Evolutionary conservation across 768 basidiomycete species (phyloP).

Genomic region (Trametes meyenii): DNA sequence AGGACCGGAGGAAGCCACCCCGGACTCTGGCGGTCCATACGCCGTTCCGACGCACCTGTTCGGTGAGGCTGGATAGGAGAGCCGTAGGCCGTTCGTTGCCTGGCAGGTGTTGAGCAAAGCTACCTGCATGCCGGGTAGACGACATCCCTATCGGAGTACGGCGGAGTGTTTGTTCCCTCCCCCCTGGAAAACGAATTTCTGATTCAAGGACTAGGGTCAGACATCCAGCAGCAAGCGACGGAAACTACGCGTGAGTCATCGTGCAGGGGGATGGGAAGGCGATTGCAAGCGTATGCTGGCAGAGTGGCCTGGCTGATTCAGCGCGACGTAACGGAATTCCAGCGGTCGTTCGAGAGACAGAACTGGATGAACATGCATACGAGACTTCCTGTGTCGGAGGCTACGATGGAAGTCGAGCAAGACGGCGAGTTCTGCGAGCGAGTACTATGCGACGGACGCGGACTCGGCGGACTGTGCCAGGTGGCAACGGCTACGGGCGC

Average conservation of each 20-base stretch:
- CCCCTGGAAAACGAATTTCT: neutral
- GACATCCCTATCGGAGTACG: slow-evolving; percentile 3
- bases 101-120: neutral
- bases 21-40: neutral
- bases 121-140: neutral
- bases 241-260: neutral
- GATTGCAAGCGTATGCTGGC: neutral
- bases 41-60: slow-evolving; percentile 1
- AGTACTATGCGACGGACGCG: neutral
- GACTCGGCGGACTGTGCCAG: neutral
- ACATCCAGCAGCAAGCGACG: neutral
- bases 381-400: neutral
- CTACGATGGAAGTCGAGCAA: neutral
- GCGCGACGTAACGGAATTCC: neutral
- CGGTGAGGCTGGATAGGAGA: slow-evolving; percentile 16
- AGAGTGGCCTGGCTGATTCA: slow-evolving; percentile 7
- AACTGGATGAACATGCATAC: neutral
- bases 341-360: neutral
- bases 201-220: neutral
- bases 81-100: neutral
- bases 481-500: slow-evolving; percentile 6
- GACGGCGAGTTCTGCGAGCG: neutral
- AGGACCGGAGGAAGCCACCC: neutral
- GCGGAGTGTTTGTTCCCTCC: neutral
- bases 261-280: neutral